Conservation (phyloP, 257 asterid genomes). For the Knoxia roxburghii region DNA sequence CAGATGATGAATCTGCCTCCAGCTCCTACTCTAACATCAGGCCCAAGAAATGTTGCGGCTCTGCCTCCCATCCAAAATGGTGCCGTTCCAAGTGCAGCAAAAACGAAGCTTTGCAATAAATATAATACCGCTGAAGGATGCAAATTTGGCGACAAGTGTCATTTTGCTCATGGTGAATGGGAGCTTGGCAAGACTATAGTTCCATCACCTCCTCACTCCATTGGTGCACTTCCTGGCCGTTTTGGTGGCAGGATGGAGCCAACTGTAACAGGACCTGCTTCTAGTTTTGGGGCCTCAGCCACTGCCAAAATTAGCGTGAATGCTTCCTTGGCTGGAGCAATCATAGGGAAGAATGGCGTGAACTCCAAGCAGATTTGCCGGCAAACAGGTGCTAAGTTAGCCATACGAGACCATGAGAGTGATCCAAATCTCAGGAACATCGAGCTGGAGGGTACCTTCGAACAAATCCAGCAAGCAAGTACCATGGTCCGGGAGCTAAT, state of each 20-base stretch:
- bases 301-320: slow-evolving; percentile 80
- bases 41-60: slow-evolving; percentile 33
- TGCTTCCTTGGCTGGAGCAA: slow-evolving; percentile 78
- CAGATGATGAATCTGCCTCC: slow-evolving; percentile 79
- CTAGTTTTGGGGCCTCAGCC: slow-evolving; percentile 67
- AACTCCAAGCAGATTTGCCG: slow-evolving; percentile 86
- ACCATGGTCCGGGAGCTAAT: slow-evolving; percentile 74
- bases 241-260: slow-evolving; percentile 46
- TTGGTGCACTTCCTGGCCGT: slow-evolving; percentile 41
- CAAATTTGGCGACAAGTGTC: slow-evolving; percentile 82
- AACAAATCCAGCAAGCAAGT: slow-evolving; percentile 70
- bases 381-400: slow-evolving; percentile 71
- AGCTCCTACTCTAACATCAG: slow-evolving; percentile 24
- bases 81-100: slow-evolving; percentile 40
- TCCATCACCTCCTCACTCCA: slow-evolving; percentile 41
- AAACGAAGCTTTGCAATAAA: slow-evolving; percentile 73
- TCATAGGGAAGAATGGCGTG: slow-evolving; percentile 91
- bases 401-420: slow-evolving; percentile 69
- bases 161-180: slow-evolving; percentile 95
- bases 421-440: slow-evolving; percentile 70
- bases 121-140: slow-evolving; percentile 81
- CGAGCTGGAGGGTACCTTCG: slow-evolving; percentile 85
- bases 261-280: slow-evolving; percentile 45
- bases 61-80: slow-evolving; percentile 44
- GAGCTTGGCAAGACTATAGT: slow-evolving; percentile 60